phyloP scores from a whole-genome alignment of 495 filamentous ascomycete genomes.

The Penicillium daleae region DNA sequence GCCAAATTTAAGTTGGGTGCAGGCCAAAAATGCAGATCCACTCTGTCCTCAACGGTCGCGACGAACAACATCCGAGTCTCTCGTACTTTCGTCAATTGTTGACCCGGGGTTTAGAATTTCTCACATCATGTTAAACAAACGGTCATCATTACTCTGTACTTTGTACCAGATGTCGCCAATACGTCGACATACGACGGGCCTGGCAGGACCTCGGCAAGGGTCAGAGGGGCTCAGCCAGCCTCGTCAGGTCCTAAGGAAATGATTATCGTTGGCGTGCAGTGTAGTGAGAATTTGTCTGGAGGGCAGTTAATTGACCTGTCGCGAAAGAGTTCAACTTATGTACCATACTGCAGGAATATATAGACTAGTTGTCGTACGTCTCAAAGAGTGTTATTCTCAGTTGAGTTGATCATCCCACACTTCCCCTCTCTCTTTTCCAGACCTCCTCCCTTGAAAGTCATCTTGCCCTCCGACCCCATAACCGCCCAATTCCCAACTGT shows the following conservation, averaged over 20 bases:
- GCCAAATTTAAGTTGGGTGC: too few relatives aligned
- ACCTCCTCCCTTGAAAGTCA: neutral
- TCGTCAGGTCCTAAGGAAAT: neutral
- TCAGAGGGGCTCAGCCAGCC: neutral
- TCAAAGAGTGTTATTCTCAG: too few relatives aligned
- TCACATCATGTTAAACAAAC: too few relatives aligned
- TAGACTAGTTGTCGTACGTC: too few relatives aligned
- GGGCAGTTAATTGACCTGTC: neutral
- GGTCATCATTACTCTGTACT: too few relatives aligned
- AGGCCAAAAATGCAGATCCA: neutral
- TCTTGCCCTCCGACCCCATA: too few relatives aligned
- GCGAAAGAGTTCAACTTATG: neutral
- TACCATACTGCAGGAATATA: too few relatives aligned
- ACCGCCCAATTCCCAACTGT: neutral
- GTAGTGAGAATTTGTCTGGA: neutral
- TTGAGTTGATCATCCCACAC: neutral
- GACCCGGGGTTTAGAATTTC: too few relatives aligned
- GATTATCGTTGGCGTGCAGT: neutral
- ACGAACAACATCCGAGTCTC: too few relatives aligned
- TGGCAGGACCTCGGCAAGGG: neutral
- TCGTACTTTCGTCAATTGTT: too few relatives aligned
- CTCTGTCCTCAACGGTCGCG: neutral
- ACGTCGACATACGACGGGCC: too few relatives aligned
- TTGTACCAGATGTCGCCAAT: too few relatives aligned
- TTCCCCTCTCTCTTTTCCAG: neutral